These are phyloP conservation scores for Vitis labrusca DNA, from an alignment of 164 flowering plant species.

Conservation along the genomic window DNA sequence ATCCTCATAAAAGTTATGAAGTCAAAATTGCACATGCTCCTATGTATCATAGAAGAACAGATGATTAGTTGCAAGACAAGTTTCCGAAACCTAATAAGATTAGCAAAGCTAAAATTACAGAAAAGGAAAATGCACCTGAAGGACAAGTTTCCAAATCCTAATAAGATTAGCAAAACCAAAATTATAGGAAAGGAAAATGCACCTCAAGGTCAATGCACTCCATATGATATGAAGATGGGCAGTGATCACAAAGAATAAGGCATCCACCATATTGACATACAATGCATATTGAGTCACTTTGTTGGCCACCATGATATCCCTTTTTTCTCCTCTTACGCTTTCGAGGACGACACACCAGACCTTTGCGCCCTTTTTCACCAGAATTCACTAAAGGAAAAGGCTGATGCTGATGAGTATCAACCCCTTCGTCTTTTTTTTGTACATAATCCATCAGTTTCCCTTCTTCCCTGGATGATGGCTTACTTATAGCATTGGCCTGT, in stretches of 20 bases:
- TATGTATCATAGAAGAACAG: too few species aligned
- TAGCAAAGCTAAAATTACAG: background rate
- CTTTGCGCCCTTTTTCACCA: constrained; percentile 17
- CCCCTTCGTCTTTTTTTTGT: background rate
- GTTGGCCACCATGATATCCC: background rate
- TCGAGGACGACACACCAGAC: constrained; percentile 22
- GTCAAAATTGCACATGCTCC: too few species aligned
- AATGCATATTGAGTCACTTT: constrained; percentile 27
- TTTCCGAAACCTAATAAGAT: too few species aligned
- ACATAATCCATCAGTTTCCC: constrained; percentile 2
- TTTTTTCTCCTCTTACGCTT: constrained; percentile 22
- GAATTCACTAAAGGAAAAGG: constrained; percentile 1
- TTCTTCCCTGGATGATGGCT: constrained; percentile 2
- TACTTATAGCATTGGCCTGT: background rate
- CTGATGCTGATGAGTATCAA: constrained; percentile 1
- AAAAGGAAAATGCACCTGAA: constrained; percentile 22
- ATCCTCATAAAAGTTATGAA: too few species aligned
- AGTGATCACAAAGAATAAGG: constrained; percentile 26
- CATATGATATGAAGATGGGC: constrained; percentile 30
- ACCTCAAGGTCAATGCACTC: constrained; percentile 28
- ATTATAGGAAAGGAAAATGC: constrained; percentile 2
- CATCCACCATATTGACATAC: constrained; percentile 31
- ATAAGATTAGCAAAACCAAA: too few species aligned
- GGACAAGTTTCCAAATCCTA: background rate
- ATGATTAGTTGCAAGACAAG: too few species aligned